Evolutionary conservation across 176 grass and related monocot species (phyloP), one percentile per base, ranked within the genome.

Genomic region (Pontederia crassipes): DNA sequence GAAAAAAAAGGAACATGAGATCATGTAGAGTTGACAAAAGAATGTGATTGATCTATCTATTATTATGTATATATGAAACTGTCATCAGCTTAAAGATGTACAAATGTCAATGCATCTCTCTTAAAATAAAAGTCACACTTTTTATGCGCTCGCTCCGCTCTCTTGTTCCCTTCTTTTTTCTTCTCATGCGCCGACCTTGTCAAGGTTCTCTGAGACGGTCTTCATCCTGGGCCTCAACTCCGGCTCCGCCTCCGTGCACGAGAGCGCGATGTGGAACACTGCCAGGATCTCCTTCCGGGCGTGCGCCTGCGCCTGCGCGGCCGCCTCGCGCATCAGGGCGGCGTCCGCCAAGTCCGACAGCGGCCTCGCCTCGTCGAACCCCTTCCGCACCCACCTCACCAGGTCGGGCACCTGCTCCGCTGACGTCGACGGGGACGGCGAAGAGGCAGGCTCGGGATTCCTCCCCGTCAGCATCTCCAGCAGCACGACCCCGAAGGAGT

Each of bases 151-250:
- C 32, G 20, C 20, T 24, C 20, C 20, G 20, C 20, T 24, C 14
- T 17, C 2, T 48, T 46, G 40, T 40, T 64, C 61, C 6, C 45
- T 64, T 48, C 6, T 17, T 17, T 16, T 15, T 16, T 16, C 11
- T 54, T 16, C 71, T 81, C 74, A 73, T 0, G 62, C 74, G 0
- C 64, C 67, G 47, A 98, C 67, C 77, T 78, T 98, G 12, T 93
- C 74, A 4, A 98, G 93, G 69, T 79, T 83, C 57, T 98, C 94
- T 4, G 77, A 69, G 11, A 86, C 74, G 10, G 57, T 66, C 72
- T 93, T 98, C 94, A 98, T 93, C 72, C 85, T 72, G 0, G 94
- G 94, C 20, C 88, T 74, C 15, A 80, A 73, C 15, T 92, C 88
- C 0, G 85, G 74, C 4, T 86, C 85, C 0, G 0, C 10, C 52